A percentile compares a stretch with the other conserved stretches of the same genome.
Conservation (phyloP, 768 basidiomycete genomes). For the Hygrocybe coccinea region DNA sequence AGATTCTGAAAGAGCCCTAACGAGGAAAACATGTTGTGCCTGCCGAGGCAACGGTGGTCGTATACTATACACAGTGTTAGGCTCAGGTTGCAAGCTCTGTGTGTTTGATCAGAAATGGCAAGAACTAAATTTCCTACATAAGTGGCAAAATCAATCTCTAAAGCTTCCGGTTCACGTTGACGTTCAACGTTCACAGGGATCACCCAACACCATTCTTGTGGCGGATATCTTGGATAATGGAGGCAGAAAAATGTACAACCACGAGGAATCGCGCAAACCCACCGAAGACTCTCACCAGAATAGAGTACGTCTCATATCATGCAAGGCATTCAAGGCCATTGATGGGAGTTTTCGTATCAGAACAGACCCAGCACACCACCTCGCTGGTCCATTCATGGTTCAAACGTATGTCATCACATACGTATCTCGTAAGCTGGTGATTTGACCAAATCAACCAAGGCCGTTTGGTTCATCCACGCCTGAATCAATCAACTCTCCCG, state of each 20-base stretch:
- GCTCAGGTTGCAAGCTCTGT: too few species aligned
- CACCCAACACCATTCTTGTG: neutral
- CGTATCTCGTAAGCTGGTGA: neutral
- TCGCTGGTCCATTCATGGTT: conserved; percentile 56
- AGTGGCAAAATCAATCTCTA: too few species aligned
- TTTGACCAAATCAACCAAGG: conserved; percentile 23
- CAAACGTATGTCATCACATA: conserved; percentile 46
- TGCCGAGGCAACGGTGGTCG: too few species aligned
- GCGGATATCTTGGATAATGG: neutral
- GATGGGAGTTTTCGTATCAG: conserved; percentile 25
- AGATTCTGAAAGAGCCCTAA: conserved; percentile 52
- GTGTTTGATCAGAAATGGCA: too few species aligned
- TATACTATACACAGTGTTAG: too few species aligned
- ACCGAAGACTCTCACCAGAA: conserved; percentile 20
- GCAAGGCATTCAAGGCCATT: neutral
- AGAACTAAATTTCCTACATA: too few species aligned
- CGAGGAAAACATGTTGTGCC: conserved; percentile 55
- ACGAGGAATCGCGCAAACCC: conserved; percentile 10
- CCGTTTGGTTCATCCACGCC: conserved; percentile 39
- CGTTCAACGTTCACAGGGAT: neutral
- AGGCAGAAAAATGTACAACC: neutral
- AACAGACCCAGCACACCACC: conserved; percentile 53
- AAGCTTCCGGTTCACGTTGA: too few species aligned
- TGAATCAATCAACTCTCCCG: conserved; percentile 34
- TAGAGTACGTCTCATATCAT: conserved; percentile 25